Base-by-base conservation (phyloP, 2,329 filamentous ascomycete genomes). In the Aquanectria penicillioides region DNA sequence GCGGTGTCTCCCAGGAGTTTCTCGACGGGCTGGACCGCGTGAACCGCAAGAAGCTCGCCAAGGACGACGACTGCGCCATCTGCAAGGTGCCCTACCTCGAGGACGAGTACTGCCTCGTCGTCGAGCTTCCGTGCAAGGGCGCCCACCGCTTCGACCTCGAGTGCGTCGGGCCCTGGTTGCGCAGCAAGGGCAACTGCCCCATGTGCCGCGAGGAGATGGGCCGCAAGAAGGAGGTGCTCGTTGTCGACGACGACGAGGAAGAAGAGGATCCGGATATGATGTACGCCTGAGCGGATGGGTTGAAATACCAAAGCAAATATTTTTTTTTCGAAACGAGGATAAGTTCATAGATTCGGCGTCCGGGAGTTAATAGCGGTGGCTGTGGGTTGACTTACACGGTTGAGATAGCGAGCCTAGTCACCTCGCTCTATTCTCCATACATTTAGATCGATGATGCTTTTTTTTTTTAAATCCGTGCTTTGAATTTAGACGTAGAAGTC, bases 161-260 rank as follows among this genome's bases (percentile, higher is more conserved):
- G 75, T 90, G 87, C 67, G 86, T 89, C 2, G 84, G 81, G 4
- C 87, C 87, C 6, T 90, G 87, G 87, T 71, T 90, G 71, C 77
- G 82, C 71, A 81, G 84, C 67, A 87, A 89, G 74, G 87, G 87
- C 31, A 88, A 80, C 26, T 89, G 87, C 71, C 87, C 87, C 33
- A 78, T 89, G 76, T 89, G 87, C 72, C 77, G 87, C 59, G 81
- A 83, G 71, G 85, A 87, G 68, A 74, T 89, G 74, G 81, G 78
- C 26, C 81, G 83, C 78, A 86, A 85, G 78, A 78, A 79, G 70
- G 76, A 79, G 57, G 70, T 74, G n/a, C 76, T 77, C 15, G 72
- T 77, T 11, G 75, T 76, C 13, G 77, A 80, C 23, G 81, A 83
- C 1, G 81, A 83, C 3, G 78, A 78, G 0, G 82, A 85, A 15